Evolutionary conservation across 2,329 filamentous ascomycete species (phyloP), one percentile per base, ranked within the genome.

Genomic region (Lojkania enalia): DNA sequence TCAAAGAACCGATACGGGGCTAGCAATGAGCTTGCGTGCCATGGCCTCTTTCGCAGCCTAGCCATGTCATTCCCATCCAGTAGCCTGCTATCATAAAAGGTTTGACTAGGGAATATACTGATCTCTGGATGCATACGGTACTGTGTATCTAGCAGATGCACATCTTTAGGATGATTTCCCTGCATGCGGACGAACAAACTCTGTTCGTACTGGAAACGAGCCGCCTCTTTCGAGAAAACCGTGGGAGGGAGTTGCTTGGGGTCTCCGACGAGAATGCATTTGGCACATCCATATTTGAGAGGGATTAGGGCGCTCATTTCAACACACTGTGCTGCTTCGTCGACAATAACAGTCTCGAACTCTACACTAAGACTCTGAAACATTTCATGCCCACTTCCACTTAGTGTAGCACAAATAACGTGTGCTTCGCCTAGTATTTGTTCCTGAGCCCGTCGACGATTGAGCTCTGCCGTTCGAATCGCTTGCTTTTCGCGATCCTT

Each of bases 51-150:
- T 36, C 94, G 86, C 41, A 95, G 76, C 42, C 74, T 76, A 3
- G 80, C 83, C 91, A 97, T 97, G 54, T 87, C 81, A 48, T 80
- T 81, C 18, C 95, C 94, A 68, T 99, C 90, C 52, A 91, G 77
- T 9, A 99, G 81, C 52, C 84, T 83, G 20, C 88, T 84, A 64
- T 97, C 90, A 72, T 99, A 99, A 73, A 99, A 99, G 39, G 91
- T 86, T 57, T 80, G 76, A 68, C 90, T 96, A 1, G 95, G 94
- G 69, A 96, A 99, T 40, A 77, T 71, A 69, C 90, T 96, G 66
- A 99, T 99, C 56, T 94, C 89, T 0, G 95, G 94, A 72, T 99
- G 94, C 95, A 99, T 99, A 71, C 94, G 94, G 68, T 99, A 99
- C 66, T 99, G 94, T 44, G 87, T 94, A 64, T 97, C 92, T n/a